phyloP scores from a whole-genome alignment of 306 rosid genomes.

The Datisca glomerata region DNA sequence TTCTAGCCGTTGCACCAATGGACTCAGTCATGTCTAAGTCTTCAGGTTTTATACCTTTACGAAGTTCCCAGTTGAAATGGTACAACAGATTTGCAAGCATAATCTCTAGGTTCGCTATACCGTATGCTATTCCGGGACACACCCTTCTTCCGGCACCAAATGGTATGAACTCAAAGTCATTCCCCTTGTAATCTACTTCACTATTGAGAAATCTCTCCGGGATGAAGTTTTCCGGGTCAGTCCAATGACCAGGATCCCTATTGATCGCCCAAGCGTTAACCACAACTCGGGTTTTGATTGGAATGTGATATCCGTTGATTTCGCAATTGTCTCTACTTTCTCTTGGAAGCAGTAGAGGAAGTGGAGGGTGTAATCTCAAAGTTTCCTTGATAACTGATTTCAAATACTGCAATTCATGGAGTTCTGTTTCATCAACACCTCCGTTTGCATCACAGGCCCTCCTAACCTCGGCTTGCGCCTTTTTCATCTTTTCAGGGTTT shows the following conservation, averaged over 20 bases:
- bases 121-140: constrained; percentile 55
- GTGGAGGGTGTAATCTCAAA: constrained; percentile 68
- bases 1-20: constrained; percentile 54
- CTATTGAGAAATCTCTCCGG: constrained; percentile 55
- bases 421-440: constrained; percentile 32
- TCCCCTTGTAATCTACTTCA: constrained; percentile 44
- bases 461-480: constrained; percentile 34
- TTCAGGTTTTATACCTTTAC: constrained; percentile 22
- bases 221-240: constrained; percentile 33
- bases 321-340: constrained; percentile 31
- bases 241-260: constrained; percentile 50
- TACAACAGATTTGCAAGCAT: constrained; percentile 34
- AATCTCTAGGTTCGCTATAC: constrained; percentile 36
- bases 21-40: constrained; percentile 64
- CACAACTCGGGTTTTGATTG: constrained; percentile 45
- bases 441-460: constrained; percentile 29
- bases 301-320: constrained; percentile 42
- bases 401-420: too few species aligned
- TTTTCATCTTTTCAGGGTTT: constrained; percentile 38
- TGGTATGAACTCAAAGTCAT: constrained; percentile 59
- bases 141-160: constrained; percentile 77
- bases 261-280: constrained; percentile 69
- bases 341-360: constrained; percentile 62
- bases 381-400: constrained; percentile 64
- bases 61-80: constrained; percentile 37